Evolutionary conservation across 495 filamentous ascomycete species (phyloP).

Genomic region (Poronia punctata): DNA sequence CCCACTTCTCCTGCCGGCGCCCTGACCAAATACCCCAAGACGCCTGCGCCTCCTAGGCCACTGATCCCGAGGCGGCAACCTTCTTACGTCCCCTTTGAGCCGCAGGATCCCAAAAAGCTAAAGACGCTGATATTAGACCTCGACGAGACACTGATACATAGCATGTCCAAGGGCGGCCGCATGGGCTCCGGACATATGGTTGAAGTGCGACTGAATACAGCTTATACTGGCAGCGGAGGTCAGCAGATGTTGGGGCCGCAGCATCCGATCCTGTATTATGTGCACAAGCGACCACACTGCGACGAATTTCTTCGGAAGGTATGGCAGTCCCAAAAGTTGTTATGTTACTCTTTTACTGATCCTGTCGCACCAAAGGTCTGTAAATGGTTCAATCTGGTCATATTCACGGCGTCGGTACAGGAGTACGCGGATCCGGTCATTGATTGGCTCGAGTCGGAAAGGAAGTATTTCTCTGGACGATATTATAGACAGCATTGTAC

Average conservation of each 20-base stretch:
- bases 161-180: slow-evolving; percentile 88
- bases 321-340: slow-evolving; percentile 16
- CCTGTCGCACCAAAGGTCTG: slow-evolving; percentile 46
- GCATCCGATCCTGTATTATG: slow-evolving; percentile 96
- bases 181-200: slow-evolving; percentile 99
- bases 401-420: slow-evolving; percentile 96
- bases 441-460: slow-evolving; percentile 95
- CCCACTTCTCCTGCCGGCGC: slow-evolving; percentile 77
- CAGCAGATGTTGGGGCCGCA: slow-evolving; percentile 68
- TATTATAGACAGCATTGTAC: slow-evolving; percentile 98
- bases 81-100: slow-evolving; percentile 59
- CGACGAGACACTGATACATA: slow-evolving; percentile 96
- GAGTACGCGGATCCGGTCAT: slow-evolving; percentile 99
- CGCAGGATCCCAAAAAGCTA: slow-evolving; percentile 46
- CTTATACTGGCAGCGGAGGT: slow-evolving; percentile 54
- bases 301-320: slow-evolving; percentile 93
- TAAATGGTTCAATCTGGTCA: slow-evolving; percentile 97
- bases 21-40: slow-evolving; percentile 82
- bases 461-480: slow-evolving; percentile 86
- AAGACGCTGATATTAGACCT: slow-evolving; percentile 95
- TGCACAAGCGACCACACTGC: slow-evolving; percentile 94
- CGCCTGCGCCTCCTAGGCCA: slow-evolving; percentile 79
- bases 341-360: slow-evolving; percentile 7
- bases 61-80: slow-evolving; percentile 79
- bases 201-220: slow-evolving; percentile 79